Percentiles rank a stretch among this genome's conserved stretches.
Conservation (phyloP, 495 filamentous ascomycete genomes). For the Neurospora sp. region DNA sequence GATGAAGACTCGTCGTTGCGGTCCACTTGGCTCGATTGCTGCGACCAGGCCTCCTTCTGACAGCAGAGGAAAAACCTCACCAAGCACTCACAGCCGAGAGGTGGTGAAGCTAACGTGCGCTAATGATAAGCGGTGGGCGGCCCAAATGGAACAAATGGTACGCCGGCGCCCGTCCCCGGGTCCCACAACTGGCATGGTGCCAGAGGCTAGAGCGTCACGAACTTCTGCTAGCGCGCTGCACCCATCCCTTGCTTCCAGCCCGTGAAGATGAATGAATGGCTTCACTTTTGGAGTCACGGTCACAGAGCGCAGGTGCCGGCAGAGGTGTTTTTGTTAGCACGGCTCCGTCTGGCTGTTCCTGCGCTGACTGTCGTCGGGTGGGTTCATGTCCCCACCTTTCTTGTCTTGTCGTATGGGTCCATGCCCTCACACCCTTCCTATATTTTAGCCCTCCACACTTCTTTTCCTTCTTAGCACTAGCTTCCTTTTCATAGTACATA, state of each 20-base stretch:
- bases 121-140: constrained; percentile 17
- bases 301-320: not conserved
- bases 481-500: too few species aligned
- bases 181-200: constrained; percentile 14
- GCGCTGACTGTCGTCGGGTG: too few species aligned
- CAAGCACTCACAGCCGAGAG: not conserved
- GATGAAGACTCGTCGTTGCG: not conserved
- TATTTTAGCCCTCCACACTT: too few species aligned
- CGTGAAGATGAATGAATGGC: not conserved
- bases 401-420: too few species aligned
- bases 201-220: constrained; percentile 5
- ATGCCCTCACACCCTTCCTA: too few species aligned
- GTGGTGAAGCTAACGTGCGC: constrained; percentile 1
- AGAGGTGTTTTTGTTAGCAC: not conserved
- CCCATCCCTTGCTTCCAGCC: constrained; percentile 21
- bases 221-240: constrained; percentile 26
- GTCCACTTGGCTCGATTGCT: not conserved
- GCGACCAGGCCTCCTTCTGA: not conserved
- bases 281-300: not conserved
- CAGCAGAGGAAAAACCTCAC: not conserved
- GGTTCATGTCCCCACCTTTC: too few species aligned
- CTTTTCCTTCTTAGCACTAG: too few species aligned
- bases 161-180: constrained; percentile 9
- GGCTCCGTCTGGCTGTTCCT: not conserved
- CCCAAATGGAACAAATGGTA: too few species aligned